Evolutionary conservation across 106 monocot species (phyloP).

Genomic region (Posidonia australis): DNA sequence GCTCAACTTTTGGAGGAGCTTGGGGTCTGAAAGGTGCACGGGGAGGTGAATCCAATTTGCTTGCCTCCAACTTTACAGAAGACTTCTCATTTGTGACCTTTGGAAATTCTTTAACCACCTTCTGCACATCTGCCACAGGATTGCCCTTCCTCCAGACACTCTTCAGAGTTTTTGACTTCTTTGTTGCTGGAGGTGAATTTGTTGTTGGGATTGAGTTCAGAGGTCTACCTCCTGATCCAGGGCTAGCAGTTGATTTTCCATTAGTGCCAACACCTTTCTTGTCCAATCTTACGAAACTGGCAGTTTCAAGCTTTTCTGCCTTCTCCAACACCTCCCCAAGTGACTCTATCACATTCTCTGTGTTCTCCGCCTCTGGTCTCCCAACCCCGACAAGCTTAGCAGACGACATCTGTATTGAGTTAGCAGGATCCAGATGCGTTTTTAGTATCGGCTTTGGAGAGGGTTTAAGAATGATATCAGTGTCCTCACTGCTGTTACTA

Average conservation of each 20-base stretch:
- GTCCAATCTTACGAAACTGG: slow-evolving; percentile 21
- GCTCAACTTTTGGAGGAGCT: slow-evolving; percentile 31
- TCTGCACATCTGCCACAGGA: slow-evolving; percentile 58
- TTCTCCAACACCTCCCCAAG: slow-evolving; percentile 83
- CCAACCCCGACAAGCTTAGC: slow-evolving; percentile 8
- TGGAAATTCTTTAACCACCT: slow-evolving; percentile 47
- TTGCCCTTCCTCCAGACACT: slow-evolving; percentile 97
- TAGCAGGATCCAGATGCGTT: slow-evolving; percentile 15
- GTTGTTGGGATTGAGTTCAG: slow-evolving; percentile 8
- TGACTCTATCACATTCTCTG: slow-evolving; percentile 63
- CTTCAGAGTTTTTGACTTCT: slow-evolving; percentile 71
- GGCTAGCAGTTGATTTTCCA: slow-evolving; percentile 18
- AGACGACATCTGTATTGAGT: slow-evolving; percentile 11
- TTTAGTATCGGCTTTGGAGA: slow-evolving; percentile 54
- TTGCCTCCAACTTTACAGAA: slow-evolving; percentile 7
- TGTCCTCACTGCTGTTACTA: slow-evolving; percentile 15
- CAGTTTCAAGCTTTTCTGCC: slow-evolving; percentile 58
- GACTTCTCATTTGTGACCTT: slow-evolving; percentile 21
- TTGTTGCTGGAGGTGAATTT: slow-evolving; percentile 6
- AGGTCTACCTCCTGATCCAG: slow-evolving; percentile 1
- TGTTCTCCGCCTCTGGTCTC: slow-evolving; percentile 29
- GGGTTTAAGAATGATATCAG: slow-evolving; percentile 68
- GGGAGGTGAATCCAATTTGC: slow-evolving; percentile 6
- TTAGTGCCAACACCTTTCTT: slow-evolving; percentile 10
- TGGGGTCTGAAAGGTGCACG: slow-evolving; percentile 26